Conservation (phyloP, 192 early-diverging fungal genomes). For the Backusella australiensis region DNA sequence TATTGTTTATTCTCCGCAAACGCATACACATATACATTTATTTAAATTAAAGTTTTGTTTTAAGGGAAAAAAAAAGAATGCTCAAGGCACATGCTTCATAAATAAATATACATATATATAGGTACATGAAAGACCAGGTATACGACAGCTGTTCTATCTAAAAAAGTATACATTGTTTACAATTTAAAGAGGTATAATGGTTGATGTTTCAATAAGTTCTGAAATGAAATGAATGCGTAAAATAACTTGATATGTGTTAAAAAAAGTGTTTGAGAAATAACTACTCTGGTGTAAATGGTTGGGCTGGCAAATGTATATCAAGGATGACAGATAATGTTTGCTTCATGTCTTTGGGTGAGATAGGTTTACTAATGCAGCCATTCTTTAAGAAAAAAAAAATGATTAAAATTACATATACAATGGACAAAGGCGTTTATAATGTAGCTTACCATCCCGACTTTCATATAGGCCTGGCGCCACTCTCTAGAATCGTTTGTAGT, state of each 20-base stretch:
- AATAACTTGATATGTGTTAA: not conserved
- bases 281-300: slow-evolving; percentile 6
- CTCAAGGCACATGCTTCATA: not conserved
- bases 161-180: slow-evolving; percentile 2
- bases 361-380: slow-evolving; percentile 54
- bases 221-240: not conserved
- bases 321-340: slow-evolving; percentile 14
- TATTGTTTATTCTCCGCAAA: not conserved
- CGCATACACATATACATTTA: not conserved
- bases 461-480: slow-evolving; percentile 46
- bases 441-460: slow-evolving; percentile 50
- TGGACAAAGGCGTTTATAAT: not conserved
- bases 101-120: not conserved
- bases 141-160: not conserved
- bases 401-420: not conserved
- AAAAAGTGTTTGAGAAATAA: not conserved
- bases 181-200: slow-evolving; percentile 1
- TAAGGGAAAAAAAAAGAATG: not conserved
- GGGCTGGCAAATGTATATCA: not conserved
- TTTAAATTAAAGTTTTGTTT: not conserved
- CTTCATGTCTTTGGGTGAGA: slow-evolving; percentile 24
- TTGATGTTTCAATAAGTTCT: not conserved
- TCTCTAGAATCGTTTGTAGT: slow-evolving; percentile 58
- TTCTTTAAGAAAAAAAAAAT: slow-evolving; percentile 13
- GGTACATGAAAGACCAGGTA: not conserved